Conservation (phyloP, 2,329 filamentous ascomycete species). For the Tolypocladium paradoxum region DNA sequence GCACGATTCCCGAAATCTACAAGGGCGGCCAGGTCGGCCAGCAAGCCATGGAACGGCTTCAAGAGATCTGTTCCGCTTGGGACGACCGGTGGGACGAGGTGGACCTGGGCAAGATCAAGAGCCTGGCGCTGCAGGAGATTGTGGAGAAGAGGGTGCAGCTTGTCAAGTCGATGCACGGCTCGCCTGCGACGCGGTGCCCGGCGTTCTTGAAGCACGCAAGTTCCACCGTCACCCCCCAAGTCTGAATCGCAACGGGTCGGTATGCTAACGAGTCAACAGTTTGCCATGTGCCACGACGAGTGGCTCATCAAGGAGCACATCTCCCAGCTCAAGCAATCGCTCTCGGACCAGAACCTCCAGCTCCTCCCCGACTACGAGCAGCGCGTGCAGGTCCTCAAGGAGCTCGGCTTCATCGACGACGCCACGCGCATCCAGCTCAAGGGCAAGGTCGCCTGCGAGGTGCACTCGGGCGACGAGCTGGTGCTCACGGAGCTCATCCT, state of each 20-base stretch:
- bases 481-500: conserved; percentile 93
- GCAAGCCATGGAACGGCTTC: conserved; percentile 56
- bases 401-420: conserved; percentile 85
- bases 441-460: conserved; percentile 96
- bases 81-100: conserved; percentile 72
- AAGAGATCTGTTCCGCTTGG: conserved; percentile 64
- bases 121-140: conserved; percentile 69
- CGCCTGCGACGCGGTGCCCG: conserved; percentile 58
- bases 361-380: conserved; percentile 95
- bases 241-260: neutral
- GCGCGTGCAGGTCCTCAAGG: conserved; percentile 80
- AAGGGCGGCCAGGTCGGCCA: conserved; percentile 35
- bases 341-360: conserved; percentile 94
- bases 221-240: conserved; percentile 9
- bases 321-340: conserved; percentile 69
- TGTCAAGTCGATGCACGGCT: conserved; percentile 50
- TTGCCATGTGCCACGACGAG: conserved; percentile 91
- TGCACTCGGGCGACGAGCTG: conserved; percentile 92
- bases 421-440: conserved; percentile 85
- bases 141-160: conserved; percentile 59
- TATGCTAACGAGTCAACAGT: conserved; percentile 39
- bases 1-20: conserved; percentile 50
- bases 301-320: conserved; percentile 96
- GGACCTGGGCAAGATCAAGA: conserved; percentile 72
- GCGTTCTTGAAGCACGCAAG: conserved; percentile 80